A percentile compares a stretch with the other conserved stretches of the same genome.
Conservation (phyloP, 352 stramenopile species). For the Saprolegnia diclina region DNA sequence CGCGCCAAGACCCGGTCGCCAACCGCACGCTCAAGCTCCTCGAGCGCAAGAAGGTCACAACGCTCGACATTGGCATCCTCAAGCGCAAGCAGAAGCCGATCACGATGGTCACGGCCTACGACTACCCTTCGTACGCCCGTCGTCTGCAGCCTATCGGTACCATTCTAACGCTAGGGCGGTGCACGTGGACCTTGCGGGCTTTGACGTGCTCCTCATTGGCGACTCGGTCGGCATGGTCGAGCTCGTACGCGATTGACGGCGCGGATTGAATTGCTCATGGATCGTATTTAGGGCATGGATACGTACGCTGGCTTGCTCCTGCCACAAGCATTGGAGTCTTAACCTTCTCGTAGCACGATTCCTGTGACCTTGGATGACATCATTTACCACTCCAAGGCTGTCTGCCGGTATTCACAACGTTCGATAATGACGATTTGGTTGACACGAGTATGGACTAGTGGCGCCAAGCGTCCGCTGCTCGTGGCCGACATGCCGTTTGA, state of each 20-base stretch:
- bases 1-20: constrained; percentile 8
- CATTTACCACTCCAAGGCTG: constrained; percentile 96
- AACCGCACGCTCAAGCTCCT: constrained; percentile 72
- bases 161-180: constrained; percentile 45
- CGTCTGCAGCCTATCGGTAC: background rate
- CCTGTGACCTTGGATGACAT: constrained; percentile 98
- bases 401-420: constrained; percentile 68
- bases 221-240: constrained; percentile 99
- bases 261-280: no score
- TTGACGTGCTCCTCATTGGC: constrained; percentile 96
- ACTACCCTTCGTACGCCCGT: constrained; percentile 85
- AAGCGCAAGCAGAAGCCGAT: constrained; percentile 95
- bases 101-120: constrained; percentile 99
- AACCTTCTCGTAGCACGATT: constrained; percentile 40
- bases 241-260: constrained; percentile 77
- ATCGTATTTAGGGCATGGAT: constrained; percentile 56
- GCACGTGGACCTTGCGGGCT: constrained; percentile 96
- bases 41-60: constrained; percentile 80
- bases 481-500: constrained; percentile 99
- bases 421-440: background rate
- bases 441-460: constrained; percentile 33
- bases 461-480: constrained; percentile 85
- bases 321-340: background rate
- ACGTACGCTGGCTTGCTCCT: constrained; percentile 30
- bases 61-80: constrained; percentile 75